Base-by-base conservation (phyloP, 257 asterid genomes). In the Rauvolfia tetraphylla region DNA sequence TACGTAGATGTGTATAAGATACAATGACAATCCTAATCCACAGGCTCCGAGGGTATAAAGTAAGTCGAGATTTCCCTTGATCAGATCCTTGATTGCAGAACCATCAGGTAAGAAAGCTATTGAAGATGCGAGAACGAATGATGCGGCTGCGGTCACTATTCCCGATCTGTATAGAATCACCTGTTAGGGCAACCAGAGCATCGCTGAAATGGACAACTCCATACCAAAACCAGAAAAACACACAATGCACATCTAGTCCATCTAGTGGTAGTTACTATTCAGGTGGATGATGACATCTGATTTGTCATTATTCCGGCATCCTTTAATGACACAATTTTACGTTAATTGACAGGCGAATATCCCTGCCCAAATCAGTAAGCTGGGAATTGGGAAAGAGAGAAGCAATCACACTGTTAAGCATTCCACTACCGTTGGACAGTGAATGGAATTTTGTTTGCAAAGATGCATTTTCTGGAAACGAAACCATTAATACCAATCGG, bases 1-100 rank as follows among this genome's bases (percentile, higher is more conserved):
- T n/a, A 93, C 96, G 68, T 95, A 95, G 25, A 95, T 92, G 87
- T 95, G 99, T 76, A 95, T 95, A 75, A 93, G 82, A 80, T 41
- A 90, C 81, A 91, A 84, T 66, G 98, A 90, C 75, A 90, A 57
- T 8, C 97, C 98, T 80, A 91, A 82, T 72, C 99, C 99, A 78
- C 88, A 81, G 65, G 91, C 92, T 75, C 98, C 99, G 33, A 91
- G 42, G 0, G 85, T 83, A 57, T 87, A 91, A 18, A 92, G 68
- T 76, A 92, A 62, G 73, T 88, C 87, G 8, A 87, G 79, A 78
- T 88, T 87, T 27, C 74, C 80, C 79, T 80, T 70, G 44, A 90
- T 72, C 68, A 89, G 76, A 46, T 69, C 87, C 31, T 56, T 34
- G 68, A 86, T 18, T 42, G 75, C 82, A 14, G 74, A 85, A 53